A percentile compares a stretch with the other conserved stretches of the same genome.
These are phyloP conservation scores for Morella rubra DNA, from an alignment of 306 rosid species.

Conservation along the genomic window DNA sequence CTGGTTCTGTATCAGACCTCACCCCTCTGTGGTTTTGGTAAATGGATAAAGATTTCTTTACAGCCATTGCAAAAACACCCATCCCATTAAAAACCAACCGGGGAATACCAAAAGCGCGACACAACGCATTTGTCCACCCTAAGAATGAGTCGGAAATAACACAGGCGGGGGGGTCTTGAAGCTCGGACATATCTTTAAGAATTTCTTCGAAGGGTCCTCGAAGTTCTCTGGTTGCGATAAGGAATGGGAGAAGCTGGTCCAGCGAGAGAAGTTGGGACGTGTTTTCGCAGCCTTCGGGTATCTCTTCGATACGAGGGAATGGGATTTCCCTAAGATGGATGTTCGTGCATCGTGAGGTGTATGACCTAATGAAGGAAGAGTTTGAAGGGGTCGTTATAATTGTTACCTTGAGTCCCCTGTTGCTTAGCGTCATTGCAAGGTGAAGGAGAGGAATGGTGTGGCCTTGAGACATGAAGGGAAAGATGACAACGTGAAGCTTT, in stretches of 20 bases:
- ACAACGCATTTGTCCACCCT: conserved; percentile 29
- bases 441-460: conserved; percentile 39
- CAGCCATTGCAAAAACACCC: conserved; percentile 33
- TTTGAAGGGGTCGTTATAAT: conserved; percentile 34
- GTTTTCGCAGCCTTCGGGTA: conserved; percentile 7
- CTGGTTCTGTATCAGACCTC: neutral
- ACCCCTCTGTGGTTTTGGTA: conserved; percentile 3
- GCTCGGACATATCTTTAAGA: conserved; percentile 15
- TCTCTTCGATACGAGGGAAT: neutral
- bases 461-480: conserved; percentile 48
- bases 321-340: neutral
- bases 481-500: conserved; percentile 25
- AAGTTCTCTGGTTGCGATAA: neutral
- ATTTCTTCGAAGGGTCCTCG: conserved; percentile 22
- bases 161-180: conserved; percentile 23
- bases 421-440: conserved; percentile 33
- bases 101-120: conserved; percentile 29
- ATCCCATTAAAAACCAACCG: conserved; percentile 33
- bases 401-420: conserved; percentile 22
- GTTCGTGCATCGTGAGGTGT: neutral
- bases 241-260: neutral
- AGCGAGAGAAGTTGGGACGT: neutral
- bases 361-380: neutral
- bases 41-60: conserved; percentile 25
- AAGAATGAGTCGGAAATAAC: conserved; percentile 37